Conservation (phyloP, 768 basidiomycete species). For the Leccinum uliginosum region DNA sequence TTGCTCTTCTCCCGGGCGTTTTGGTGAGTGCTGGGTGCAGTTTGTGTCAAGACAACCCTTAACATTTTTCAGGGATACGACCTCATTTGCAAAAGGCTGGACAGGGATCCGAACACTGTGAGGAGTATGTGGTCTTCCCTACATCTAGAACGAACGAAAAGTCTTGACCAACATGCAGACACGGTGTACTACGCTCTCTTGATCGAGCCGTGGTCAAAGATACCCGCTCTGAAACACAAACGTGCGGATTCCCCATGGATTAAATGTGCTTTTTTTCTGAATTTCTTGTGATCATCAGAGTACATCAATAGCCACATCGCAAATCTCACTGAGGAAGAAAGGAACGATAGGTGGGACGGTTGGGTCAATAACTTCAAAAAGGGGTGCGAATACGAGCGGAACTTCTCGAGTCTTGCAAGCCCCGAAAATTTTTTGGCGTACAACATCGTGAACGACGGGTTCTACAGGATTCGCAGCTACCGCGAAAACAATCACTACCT, state of each 20-base stretch:
- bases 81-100: not conserved
- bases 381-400: not conserved
- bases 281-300: not conserved
- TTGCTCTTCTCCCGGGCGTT: conserved; percentile 4
- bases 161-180: not conserved
- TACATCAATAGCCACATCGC: conserved; percentile 1
- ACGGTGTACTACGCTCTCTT: not conserved
- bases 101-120: not conserved
- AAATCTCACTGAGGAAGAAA: not conserved
- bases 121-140: not conserved
- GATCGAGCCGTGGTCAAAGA: not conserved
- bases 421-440: not conserved
- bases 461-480: conserved; percentile 5
- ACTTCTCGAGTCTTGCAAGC: not conserved
- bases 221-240: not conserved
- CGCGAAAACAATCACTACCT: not conserved
- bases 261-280: not conserved
- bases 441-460: not conserved
- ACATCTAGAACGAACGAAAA: not conserved
- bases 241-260: not conserved
- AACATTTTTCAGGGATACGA: conserved; percentile 1
- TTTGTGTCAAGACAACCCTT: not conserved
- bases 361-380: not conserved
- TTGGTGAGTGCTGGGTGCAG: not conserved
- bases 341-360: not conserved